These are phyloP conservation scores for Microthyrium microscopicum DNA, from an alignment of 2,329 filamentous ascomycete species.

Conservation along the genomic window DNA sequence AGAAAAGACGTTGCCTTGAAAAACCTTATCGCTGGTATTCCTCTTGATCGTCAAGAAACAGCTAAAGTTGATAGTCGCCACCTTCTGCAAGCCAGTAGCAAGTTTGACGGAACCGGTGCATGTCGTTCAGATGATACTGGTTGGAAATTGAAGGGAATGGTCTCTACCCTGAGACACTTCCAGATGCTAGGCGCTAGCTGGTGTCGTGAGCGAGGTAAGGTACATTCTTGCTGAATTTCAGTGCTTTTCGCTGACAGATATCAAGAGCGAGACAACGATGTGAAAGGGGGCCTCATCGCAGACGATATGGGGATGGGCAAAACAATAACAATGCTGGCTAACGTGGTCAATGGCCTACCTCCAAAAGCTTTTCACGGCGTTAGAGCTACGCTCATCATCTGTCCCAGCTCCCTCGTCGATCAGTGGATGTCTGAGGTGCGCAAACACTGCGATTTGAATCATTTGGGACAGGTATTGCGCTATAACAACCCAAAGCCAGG, in stretches of 20 bases:
- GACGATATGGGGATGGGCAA: conserved; percentile 99
- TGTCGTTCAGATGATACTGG: conserved; percentile 16
- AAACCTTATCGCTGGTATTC: conserved; percentile 23
- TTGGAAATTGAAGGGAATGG: conserved; percentile 34
- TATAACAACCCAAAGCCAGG: too few species aligned
- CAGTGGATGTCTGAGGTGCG: conserved; percentile 24
- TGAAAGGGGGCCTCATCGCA: conserved; percentile 58
- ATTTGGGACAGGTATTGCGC: too few species aligned
- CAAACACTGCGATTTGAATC: too few species aligned
- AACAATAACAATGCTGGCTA: conserved; percentile 25
- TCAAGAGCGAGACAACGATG: neutral
- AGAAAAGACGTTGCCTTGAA: conserved; percentile 23
- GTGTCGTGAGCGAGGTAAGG: too few species aligned
- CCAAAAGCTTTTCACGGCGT: conserved; percentile 8
- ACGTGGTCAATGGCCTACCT: conserved; percentile 25
- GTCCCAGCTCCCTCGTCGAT: conserved; percentile 20
- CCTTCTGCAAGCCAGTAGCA: conserved; percentile 22
- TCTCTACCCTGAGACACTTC: conserved; percentile 27
- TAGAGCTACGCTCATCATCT: conserved; percentile 27
- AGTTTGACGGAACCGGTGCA: conserved; percentile 19
- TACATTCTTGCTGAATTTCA: too few species aligned
- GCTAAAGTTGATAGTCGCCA: conserved; percentile 20
- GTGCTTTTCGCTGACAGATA: too few species aligned
- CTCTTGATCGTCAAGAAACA: conserved; percentile 18
- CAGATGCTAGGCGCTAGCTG: conserved; percentile 38